phyloP scores from a whole-genome alignment of 495 filamentous ascomycete genomes.

The Aspergillus biplanus region DNA sequence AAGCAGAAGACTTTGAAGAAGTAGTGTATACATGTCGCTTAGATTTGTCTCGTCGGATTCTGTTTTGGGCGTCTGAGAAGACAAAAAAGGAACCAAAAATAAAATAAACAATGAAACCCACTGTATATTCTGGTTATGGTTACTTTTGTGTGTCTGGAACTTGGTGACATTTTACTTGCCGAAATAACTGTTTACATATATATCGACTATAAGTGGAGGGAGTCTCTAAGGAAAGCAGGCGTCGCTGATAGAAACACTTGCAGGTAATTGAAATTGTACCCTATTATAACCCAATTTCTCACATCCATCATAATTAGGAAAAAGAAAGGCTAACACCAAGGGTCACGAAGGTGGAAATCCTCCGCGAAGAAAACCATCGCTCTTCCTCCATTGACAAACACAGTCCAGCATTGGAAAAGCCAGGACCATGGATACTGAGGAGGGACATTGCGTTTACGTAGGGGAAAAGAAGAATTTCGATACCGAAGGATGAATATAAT shows the following conservation, averaged over 20 bases:
- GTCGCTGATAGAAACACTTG: neutral
- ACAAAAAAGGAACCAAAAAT: neutral
- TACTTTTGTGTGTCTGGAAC: too few species aligned
- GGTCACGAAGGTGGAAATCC: slow-evolving; percentile 36
- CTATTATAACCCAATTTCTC: slow-evolving; percentile 25
- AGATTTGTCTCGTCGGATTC: neutral
- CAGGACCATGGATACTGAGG: slow-evolving; percentile 57
- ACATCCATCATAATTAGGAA: slow-evolving; percentile 22
- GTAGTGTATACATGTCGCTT: slow-evolving; percentile 43
- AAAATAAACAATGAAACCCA: too few species aligned
- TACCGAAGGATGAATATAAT: neutral
- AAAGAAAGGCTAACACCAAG: slow-evolving; percentile 27
- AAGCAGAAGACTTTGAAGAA: slow-evolving; percentile 99
- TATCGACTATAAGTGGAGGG: neutral
- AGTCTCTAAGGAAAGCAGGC: neutral
- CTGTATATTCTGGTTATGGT: too few species aligned
- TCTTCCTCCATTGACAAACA: slow-evolving; percentile 59
- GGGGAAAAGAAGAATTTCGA: neutral
- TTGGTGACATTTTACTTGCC: too few species aligned
- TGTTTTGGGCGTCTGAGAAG: neutral
- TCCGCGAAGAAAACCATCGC: slow-evolving; percentile 36
- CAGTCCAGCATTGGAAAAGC: slow-evolving; percentile 49
- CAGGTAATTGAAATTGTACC: slow-evolving; percentile 28
- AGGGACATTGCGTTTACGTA: slow-evolving; percentile 28
- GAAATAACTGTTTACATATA: too few species aligned